These are phyloP conservation scores for Boletus rufocinnamomeus DNA, from an alignment of 768 basidiomycete species.

Conservation along the genomic window DNA sequence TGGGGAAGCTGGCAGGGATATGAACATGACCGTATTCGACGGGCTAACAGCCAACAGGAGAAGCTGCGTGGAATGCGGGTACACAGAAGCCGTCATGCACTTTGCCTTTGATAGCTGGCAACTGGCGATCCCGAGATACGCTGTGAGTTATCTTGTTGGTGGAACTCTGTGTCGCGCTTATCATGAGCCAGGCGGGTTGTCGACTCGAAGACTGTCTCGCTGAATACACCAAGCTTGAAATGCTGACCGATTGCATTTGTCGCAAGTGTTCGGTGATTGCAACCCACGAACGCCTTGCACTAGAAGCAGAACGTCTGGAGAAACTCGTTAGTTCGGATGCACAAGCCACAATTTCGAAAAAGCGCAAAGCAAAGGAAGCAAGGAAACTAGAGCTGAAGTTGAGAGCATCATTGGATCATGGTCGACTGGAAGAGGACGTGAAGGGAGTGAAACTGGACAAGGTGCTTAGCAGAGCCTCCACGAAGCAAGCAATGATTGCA, in stretches of 20 bases:
- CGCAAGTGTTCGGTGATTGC: constrained; percentile 85
- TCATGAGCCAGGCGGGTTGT: constrained; percentile 53
- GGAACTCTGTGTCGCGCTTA: constrained; percentile 12
- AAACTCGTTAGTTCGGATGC: constrained; percentile 32
- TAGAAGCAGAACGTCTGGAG: constrained; percentile 63
- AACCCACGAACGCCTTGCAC: constrained; percentile 64
- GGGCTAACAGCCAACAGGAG: constrained; percentile 88
- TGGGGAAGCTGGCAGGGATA: constrained; percentile 35
- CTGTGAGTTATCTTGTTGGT: constrained; percentile 44
- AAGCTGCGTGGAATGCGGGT: constrained; percentile 87
- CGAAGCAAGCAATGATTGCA: constrained; percentile 91
- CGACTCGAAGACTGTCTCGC: constrained; percentile 80
- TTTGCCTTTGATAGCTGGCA: constrained; percentile 88
- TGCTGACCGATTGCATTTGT: constrained; percentile 90
- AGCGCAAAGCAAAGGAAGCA: constrained; percentile 72
- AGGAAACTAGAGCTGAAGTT: constrained; percentile 64
- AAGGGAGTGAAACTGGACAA: constrained; percentile 81
- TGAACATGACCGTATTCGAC: constrained; percentile 77
- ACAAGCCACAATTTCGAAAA: constrained; percentile 67
- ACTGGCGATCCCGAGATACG: constrained; percentile 65
- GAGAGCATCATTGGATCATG: constrained; percentile 64
- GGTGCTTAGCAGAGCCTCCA: constrained; percentile 71
- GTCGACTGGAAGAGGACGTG: constrained; percentile 81
- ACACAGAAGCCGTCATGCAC: constrained; percentile 93
- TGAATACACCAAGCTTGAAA: constrained; percentile 87